These are phyloP conservation scores for Mortierella sp. DNA, from an alignment of 371 early-diverging fungal genomes.

Conservation along the genomic window DNA sequence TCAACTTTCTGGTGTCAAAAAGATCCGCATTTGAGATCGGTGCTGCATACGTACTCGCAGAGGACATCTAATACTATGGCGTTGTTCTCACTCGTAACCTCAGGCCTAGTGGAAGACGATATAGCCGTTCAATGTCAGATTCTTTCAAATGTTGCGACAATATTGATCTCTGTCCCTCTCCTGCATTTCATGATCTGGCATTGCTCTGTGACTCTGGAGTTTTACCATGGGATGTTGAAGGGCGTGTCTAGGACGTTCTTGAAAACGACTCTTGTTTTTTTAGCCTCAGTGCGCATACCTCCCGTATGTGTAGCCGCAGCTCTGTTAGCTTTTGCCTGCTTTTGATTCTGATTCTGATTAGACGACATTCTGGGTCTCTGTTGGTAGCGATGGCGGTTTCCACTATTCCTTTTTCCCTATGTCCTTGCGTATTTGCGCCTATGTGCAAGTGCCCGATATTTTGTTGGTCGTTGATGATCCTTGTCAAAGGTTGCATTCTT, in stretches of 20 bases:
- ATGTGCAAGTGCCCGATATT: background rate
- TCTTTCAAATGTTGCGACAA: background rate
- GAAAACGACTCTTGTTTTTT: conserved; percentile 37
- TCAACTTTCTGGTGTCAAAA: too few relatives aligned
- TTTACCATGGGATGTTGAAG: conserved; percentile 47
- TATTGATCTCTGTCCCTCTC: background rate
- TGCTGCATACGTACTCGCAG: conserved; percentile 27
- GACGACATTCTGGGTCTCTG: too few relatives aligned
- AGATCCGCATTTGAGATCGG: background rate
- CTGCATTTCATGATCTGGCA: too few relatives aligned
- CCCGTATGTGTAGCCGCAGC: conserved; percentile 20
- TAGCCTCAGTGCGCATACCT: conserved; percentile 49
- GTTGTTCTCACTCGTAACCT: conserved; percentile 21
- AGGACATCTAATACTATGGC: conserved; percentile 36
- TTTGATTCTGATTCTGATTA: conserved; percentile 6
- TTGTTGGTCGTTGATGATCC: conserved; percentile 1
- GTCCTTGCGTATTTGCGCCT: background rate
- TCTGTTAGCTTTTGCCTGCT: conserved; percentile 7
- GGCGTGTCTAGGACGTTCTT: conserved; percentile 51
- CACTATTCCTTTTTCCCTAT: background rate
- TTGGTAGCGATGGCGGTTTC: background rate
- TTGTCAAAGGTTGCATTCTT: background rate
- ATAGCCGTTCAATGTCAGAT: background rate
- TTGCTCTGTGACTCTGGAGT: background rate
- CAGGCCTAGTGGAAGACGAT: conserved; percentile 24